Evolutionary conservation across 75 land plant genomes (phyloP).

Genomic region (Larix kaempferi): DNA sequence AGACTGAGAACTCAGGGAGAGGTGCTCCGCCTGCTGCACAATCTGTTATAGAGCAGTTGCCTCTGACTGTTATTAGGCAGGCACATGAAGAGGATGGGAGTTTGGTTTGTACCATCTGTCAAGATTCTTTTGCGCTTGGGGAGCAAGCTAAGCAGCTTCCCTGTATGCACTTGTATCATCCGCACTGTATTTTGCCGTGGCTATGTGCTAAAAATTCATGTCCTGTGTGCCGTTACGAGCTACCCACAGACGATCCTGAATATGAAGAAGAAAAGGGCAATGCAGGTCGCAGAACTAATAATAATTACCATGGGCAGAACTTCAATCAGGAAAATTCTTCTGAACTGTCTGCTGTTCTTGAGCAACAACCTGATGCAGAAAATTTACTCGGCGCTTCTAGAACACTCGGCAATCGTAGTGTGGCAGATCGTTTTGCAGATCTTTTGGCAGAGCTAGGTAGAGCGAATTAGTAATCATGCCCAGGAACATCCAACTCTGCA

Average conservation of each 20-base stretch:
- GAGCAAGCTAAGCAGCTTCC: slow-evolving; percentile 68
- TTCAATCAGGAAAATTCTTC: neutral
- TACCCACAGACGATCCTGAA: slow-evolving; percentile 70
- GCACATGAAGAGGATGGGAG: slow-evolving; percentile 44
- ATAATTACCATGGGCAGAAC: neutral
- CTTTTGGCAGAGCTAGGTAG: no score
- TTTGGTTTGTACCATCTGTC: slow-evolving; percentile 61
- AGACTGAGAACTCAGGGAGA: slow-evolving; percentile 42
- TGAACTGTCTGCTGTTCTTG: neutral
- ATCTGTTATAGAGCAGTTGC: slow-evolving; percentile 42
- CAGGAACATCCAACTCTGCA: no score
- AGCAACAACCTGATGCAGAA: neutral
- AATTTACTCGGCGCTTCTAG: no score
- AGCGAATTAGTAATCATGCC: no score
- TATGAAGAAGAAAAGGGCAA: slow-evolving; percentile 47
- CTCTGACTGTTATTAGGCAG: slow-evolving; percentile 26
- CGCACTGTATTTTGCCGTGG: slow-evolving; percentile 72
- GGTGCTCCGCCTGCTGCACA: slow-evolving; percentile 77
- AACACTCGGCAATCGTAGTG: no score
- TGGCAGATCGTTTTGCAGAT: no score
- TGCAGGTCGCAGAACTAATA: neutral
- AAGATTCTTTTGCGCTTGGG: slow-evolving; percentile 35
- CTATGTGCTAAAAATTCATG: slow-evolving; percentile 62
- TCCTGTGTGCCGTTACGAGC: slow-evolving; percentile 77
- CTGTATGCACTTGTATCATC: slow-evolving; percentile 70